Evolutionary conservation across 495 filamentous ascomycete genomes (phyloP).

Genomic region (Rhizodiscina lignyota): DNA sequence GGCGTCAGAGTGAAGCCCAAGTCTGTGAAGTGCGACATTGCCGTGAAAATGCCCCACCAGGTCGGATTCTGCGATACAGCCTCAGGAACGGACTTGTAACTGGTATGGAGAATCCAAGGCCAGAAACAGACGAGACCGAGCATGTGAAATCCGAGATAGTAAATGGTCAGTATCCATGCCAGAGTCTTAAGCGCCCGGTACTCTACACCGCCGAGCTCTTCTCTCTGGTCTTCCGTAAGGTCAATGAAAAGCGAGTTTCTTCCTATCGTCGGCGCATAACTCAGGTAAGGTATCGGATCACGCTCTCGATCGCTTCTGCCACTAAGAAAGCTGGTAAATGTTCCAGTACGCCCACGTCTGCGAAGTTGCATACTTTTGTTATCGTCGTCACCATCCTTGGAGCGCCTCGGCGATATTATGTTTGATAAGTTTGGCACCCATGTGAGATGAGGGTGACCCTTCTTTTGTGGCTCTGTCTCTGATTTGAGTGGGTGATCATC

Average conservation of each 20-base stretch:
- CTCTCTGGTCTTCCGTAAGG: constrained; percentile 72
- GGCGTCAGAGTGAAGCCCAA: constrained; percentile 68
- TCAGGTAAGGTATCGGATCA: constrained; percentile 67
- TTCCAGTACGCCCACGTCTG: constrained; percentile 13
- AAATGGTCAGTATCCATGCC: constrained; percentile 54
- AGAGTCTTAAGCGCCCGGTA: constrained; percentile 82
- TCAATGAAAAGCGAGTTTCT: constrained; percentile 85
- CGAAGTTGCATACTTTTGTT: constrained; percentile 1
- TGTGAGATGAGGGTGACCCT: constrained; percentile 31
- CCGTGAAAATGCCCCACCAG: constrained; percentile 55
- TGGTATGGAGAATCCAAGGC: constrained; percentile 59
- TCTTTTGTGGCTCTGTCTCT: too few species aligned
- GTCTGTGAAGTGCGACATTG: constrained; percentile 78
- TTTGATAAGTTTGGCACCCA: constrained; percentile 10
- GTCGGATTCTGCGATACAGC: constrained; percentile 12
- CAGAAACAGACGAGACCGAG: constrained; percentile 55
- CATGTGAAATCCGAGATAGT: constrained; percentile 60
- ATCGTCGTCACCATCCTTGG: not conserved
- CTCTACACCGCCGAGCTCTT: constrained; percentile 89
- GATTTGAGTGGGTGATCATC: constrained; percentile 21
- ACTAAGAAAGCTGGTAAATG: constrained; percentile 23
- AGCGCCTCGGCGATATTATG: not conserved
- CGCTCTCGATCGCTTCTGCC: constrained; percentile 23
- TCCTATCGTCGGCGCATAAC: constrained; percentile 81
- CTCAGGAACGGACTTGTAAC: constrained; percentile 47